A percentile compares a stretch with the other conserved stretches of the same genome.
Evolutionary conservation across 1,284 basidiomycete genomes (phyloP).

Genomic region (Agroathelia rolfsii): DNA sequence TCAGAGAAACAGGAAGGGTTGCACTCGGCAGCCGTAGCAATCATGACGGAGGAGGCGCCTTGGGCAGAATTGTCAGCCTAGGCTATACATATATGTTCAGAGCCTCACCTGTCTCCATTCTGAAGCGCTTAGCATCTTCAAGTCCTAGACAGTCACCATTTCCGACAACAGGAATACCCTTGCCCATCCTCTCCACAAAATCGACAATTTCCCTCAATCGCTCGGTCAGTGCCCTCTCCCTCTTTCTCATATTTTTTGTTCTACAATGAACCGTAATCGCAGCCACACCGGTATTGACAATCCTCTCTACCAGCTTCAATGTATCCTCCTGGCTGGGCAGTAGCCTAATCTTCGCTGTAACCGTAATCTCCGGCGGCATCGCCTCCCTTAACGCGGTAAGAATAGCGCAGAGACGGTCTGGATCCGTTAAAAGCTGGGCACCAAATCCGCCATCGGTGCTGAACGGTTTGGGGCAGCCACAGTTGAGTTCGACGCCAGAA

Average conservation of each 20-base stretch:
- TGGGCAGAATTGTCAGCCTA: slow-evolving; percentile 4
- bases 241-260: slow-evolving; percentile 86
- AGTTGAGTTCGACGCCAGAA: slow-evolving; percentile 90
- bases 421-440: slow-evolving; percentile 86
- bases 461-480: slow-evolving; percentile 94
- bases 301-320: slow-evolving; percentile 75
- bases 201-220: slow-evolving; percentile 80
- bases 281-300: slow-evolving; percentile 82
- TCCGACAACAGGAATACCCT: slow-evolving; percentile 77
- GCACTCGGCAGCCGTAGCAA: slow-evolving; percentile 87
- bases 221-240: slow-evolving; percentile 72
- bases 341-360: slow-evolving; percentile 89
- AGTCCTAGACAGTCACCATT: slow-evolving; percentile 89
- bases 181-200: slow-evolving; percentile 60
- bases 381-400: slow-evolving; percentile 64
- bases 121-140: slow-evolving; percentile 70
- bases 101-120: slow-evolving; percentile 58
- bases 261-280: slow-evolving; percentile 93
- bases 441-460: slow-evolving; percentile 96
- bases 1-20: slow-evolving; percentile 86
- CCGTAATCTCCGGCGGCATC: slow-evolving; percentile 71
- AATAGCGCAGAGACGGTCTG: slow-evolving; percentile 85
- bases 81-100: slow-evolving; percentile 2
- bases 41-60: slow-evolving; percentile 93
- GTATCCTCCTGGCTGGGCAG: slow-evolving; percentile 84